Evolutionary conservation across 495 filamentous ascomycete species (phyloP), one percentile per base, ranked within the genome.

Genomic region (Penicillium lividum): DNA sequence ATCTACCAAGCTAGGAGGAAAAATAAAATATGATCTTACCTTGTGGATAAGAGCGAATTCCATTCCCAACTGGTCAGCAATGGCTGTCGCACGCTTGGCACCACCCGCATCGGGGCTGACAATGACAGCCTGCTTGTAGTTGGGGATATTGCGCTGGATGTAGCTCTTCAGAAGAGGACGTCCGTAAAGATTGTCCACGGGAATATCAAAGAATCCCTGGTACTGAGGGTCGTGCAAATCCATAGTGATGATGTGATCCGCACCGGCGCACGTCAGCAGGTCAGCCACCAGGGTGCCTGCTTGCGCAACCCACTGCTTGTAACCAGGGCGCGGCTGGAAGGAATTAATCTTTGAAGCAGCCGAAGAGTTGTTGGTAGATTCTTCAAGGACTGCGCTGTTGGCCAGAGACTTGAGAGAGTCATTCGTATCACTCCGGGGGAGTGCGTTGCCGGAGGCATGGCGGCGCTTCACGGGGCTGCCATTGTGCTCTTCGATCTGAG

Each of bases 161-260:
- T 97, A 98, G 51, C 86, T 87, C 73, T 94, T 89, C 49, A 98
- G 80, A 43, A 97, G 78, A 44, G 92, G 89, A 54, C 92, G 82
- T 13, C 91, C 94, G 68, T 96, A 96, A 16, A 98, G 80, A 67
- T 98, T 98, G 68, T 98, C 94, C 51, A 98, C 95, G 1, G 93
- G 93, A 53, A 98, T 97, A 67, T 98, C 94, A 66, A 98, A 98
- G 80, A 95, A 98, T 47, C 94, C 94, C 72, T 98, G 94, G 69
- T 98, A 98, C 73, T 98, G 95, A 59, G 95, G 92, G 70, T 98
- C 94, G 68, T 98, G 94, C 53, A 98, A 80, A 71, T 98, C 94
- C 85, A 83, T 93, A 3, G 94, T 98, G 66, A 98, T 92, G 70
- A 98, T 76, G 73, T 98, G 94, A 75, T 98, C 95, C 25, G 94